Evolutionary conservation across 352 stramenopile genomes (phyloP).

Genomic region (Globisporangium takayamanum): DNA sequence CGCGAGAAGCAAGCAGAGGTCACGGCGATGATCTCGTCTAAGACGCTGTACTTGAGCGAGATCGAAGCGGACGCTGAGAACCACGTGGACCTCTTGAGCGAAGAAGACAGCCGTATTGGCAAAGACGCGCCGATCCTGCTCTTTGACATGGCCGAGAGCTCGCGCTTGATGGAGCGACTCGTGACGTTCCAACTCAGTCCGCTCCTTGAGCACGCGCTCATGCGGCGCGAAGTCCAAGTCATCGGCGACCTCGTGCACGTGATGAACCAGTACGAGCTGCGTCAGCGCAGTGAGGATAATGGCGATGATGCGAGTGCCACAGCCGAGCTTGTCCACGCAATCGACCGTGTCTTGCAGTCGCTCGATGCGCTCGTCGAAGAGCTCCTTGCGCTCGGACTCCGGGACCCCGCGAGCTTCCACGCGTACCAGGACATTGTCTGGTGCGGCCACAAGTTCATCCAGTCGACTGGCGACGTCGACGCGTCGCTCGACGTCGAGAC

Average conservation of each 20-base stretch:
- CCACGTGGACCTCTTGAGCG: conserved; percentile 45
- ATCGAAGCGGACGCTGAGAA: conserved; percentile 46
- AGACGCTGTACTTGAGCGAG: conserved; percentile 71
- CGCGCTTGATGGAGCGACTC: conserved; percentile 50
- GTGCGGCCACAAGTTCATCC: conserved; percentile 60
- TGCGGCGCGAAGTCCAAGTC: conserved; percentile 55
- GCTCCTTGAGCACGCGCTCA: conserved; percentile 58
- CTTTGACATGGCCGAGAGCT: conserved; percentile 76
- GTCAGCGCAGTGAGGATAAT: neutral
- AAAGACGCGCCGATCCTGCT: conserved; percentile 76
- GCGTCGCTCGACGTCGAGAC: conserved; percentile 4
- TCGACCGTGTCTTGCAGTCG: conserved; percentile 29
- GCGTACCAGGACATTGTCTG: conserved; percentile 85
- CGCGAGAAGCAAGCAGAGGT: conserved; percentile 40
- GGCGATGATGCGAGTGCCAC: neutral
- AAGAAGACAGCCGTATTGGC: conserved; percentile 53
- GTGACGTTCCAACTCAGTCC: conserved; percentile 78
- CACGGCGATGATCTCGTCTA: conserved; percentile 53
- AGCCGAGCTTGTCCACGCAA: conserved; percentile 10
- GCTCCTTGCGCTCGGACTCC: conserved; percentile 43
- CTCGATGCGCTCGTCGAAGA: conserved; percentile 55
- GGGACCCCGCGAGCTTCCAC: conserved; percentile 56
- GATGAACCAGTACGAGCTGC: conserved; percentile 42
- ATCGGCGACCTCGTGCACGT: conserved; percentile 52
- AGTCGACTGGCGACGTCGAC: conserved; percentile 8